Conservation (phyloP, 371 early-diverging fungal genomes). For the Mucor piriformis region DNA sequence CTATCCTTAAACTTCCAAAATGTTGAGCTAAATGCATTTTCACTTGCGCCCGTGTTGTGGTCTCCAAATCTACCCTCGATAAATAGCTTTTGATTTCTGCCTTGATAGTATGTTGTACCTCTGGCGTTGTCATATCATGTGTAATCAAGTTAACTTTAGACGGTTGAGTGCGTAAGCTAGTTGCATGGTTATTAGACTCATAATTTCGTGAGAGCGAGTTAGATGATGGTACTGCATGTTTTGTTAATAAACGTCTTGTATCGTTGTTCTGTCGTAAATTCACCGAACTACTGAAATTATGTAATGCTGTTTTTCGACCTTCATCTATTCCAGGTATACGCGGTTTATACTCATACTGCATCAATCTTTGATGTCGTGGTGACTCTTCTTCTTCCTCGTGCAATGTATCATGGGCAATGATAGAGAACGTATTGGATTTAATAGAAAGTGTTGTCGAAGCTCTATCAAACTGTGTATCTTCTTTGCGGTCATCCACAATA, state of each 20-base stretch:
- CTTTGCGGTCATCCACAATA: background rate
- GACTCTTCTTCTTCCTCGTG: background rate
- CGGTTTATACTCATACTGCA: background rate
- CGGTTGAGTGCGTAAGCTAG: background rate
- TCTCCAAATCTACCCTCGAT: conserved; percentile 32
- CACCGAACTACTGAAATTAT: conserved; percentile 7
- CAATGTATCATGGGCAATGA: background rate
- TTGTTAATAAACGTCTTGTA: background rate
- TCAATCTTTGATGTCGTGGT: conserved; percentile 11
- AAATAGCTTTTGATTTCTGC: conserved; percentile 33
- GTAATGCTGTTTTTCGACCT: conserved; percentile 22
- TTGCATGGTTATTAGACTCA: background rate
- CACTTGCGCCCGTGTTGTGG: conserved; percentile 41
- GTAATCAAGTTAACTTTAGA: conserved; percentile 8
- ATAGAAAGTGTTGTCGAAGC: conserved; percentile 22
- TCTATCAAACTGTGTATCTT: conserved; percentile 7
- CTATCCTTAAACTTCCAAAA: conserved; percentile 32
- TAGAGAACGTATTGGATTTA: conserved; percentile 24
- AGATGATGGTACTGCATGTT: conserved; percentile 1
- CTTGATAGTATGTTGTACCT: conserved; percentile 5
- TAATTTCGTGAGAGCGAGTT: conserved; percentile 17
- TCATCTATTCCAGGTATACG: conserved; percentile 8
- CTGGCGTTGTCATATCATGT: background rate
- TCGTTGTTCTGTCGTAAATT: background rate
- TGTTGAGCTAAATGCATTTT: conserved; percentile 31